Conservation (phyloP, 163 green algal genomes). For the Prototheca wickerhamii region DNA sequence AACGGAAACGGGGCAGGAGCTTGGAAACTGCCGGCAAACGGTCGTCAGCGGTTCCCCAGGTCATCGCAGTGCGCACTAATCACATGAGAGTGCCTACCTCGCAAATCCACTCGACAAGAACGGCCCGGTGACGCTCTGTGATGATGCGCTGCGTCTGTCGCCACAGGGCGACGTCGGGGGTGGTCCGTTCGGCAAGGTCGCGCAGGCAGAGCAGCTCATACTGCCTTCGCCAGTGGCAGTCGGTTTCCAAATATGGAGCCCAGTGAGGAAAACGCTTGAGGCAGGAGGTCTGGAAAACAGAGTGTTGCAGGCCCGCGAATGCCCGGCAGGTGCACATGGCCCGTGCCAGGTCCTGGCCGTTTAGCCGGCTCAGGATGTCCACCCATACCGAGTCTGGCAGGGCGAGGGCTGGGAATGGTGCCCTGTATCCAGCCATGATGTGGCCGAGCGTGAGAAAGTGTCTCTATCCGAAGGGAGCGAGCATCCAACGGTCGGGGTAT, state of each 20-base stretch:
- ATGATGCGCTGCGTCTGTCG: constrained; percentile 28
- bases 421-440: too few species aligned
- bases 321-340: constrained; percentile 24
- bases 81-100: too few species aligned
- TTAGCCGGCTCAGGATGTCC: constrained; percentile 28
- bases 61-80: too few species aligned
- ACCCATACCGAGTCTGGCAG: constrained; percentile 35
- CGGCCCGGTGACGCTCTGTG: constrained; percentile 30
- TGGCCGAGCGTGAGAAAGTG: too few species aligned
- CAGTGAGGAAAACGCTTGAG: constrained; percentile 34
- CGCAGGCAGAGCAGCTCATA: constrained; percentile 43
- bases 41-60: too few species aligned
- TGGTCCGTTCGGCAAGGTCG: constrained; percentile 20
- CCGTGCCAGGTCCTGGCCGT: constrained; percentile 23
- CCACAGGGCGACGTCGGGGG: constrained; percentile 12
- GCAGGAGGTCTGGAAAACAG: constrained; percentile 31
- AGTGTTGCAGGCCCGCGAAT: constrained; percentile 14
- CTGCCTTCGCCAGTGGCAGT: constrained; percentile 31
- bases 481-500: too few species aligned
- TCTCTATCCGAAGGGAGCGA: too few species aligned
- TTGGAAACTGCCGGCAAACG: background rate
- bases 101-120: constrained; percentile 49
- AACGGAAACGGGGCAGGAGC: background rate
- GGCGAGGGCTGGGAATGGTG: too few species aligned
- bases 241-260: constrained; percentile 16